Conservation (phyloP, 306 rosid genomes). For the Cucumis melo region DNA sequence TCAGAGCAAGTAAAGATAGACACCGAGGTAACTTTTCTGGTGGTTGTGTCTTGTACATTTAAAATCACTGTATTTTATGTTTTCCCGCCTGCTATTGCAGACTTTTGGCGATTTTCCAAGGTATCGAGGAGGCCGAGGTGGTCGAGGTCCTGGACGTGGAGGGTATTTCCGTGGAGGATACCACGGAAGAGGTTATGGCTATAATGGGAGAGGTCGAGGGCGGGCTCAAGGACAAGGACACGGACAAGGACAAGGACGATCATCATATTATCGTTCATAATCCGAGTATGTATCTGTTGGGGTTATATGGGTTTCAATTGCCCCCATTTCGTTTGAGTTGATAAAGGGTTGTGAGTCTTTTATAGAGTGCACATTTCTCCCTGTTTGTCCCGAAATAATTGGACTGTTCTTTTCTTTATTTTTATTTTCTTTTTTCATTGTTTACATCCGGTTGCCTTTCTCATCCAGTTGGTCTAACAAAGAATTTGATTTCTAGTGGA, state of each 20-base stretch:
- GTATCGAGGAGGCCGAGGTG: slow-evolving; percentile 68
- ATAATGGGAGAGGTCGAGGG: slow-evolving; percentile 63
- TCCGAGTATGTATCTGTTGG: neutral
- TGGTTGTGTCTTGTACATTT: neutral
- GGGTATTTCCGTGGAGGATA: slow-evolving; percentile 55
- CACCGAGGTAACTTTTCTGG: slow-evolving; percentile 43
- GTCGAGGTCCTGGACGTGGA: slow-evolving; percentile 60
- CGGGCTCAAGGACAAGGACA: neutral
- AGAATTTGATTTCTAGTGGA: neutral
- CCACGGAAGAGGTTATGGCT: slow-evolving; percentile 55
- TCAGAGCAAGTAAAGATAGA: slow-evolving; percentile 77
- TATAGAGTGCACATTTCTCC: neutral
- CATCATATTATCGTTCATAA: neutral
- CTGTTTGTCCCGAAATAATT: neutral
- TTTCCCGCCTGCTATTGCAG: slow-evolving; percentile 22
- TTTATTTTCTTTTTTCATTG: neutral
- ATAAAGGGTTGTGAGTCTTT: neutral
- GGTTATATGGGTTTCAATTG: neutral
- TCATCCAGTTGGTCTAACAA: neutral
- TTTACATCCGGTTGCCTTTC: neutral
- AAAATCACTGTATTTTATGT: neutral
- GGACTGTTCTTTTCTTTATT: neutral
- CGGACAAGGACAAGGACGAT: neutral
- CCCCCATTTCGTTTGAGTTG: neutral
- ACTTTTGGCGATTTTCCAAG: slow-evolving; percentile 72